These are phyloP conservation scores for Cucurbita ficifolia DNA, from an alignment of 306 rosid species.

Conservation along the genomic window DNA sequence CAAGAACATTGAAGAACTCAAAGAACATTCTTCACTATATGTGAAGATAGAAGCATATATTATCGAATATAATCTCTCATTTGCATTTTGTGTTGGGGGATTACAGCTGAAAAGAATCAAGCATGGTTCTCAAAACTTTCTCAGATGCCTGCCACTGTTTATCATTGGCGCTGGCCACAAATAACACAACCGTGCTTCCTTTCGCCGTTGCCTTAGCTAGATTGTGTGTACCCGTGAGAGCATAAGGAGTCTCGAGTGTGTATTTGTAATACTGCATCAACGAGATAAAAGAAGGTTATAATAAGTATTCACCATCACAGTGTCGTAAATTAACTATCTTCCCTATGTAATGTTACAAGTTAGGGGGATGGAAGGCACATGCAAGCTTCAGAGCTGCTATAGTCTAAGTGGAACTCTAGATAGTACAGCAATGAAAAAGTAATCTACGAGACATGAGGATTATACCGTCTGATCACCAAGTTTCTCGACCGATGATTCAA, in stretches of 20 bases:
- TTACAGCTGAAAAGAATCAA: constrained; percentile 68
- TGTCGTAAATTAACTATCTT: not conserved
- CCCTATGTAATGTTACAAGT: not conserved
- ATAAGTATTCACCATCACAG: not conserved
- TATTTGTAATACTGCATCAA: constrained; percentile 71
- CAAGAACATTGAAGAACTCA: not conserved
- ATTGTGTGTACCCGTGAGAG: constrained; percentile 86
- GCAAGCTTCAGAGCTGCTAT: not conserved
- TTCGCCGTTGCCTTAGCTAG: constrained; percentile 96
- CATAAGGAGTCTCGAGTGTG: constrained; percentile 77
- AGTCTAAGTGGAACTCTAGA: not conserved
- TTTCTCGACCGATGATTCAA: constrained; percentile 68
- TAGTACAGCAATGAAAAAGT: not conserved
- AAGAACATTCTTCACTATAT: not conserved
- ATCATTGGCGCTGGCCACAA: constrained; percentile 85
- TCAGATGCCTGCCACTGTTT: constrained; percentile 76
- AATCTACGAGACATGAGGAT: not conserved
- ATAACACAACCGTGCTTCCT: constrained; percentile 80
- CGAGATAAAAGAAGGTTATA: not conserved
- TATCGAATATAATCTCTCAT: not conserved
- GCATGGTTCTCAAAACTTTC: constrained; percentile 63
- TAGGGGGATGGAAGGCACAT: not conserved
- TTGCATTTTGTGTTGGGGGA: not conserved
- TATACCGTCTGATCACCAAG: constrained; percentile 68
- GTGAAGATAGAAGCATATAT: not conserved